Conservation (phyloP, 352 stramenopile genomes). For the Globisporangium sylvaticum region DNA sequence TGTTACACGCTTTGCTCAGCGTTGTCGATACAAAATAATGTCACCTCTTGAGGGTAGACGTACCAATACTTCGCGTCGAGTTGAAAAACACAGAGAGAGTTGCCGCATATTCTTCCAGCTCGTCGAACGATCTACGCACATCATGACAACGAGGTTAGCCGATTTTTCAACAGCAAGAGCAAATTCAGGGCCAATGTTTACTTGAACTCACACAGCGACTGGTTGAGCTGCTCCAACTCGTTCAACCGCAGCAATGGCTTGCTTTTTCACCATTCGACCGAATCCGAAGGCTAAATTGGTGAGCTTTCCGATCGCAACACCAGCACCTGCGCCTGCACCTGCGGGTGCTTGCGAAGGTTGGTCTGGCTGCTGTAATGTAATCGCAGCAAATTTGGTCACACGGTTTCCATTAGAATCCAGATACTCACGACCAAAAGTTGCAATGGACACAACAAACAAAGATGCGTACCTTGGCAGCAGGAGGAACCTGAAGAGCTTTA, state of each 20-base stretch:
- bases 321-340: slow-evolving; percentile 20
- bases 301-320: slow-evolving; percentile 56
- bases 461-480: slow-evolving; percentile 1
- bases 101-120: slow-evolving; percentile 69
- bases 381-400: neutral
- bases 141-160: slow-evolving; percentile 1
- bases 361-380: neutral
- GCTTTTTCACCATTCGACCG: slow-evolving; percentile 82
- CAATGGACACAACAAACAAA: neutral
- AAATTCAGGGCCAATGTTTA: neutral
- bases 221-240: slow-evolving; percentile 56
- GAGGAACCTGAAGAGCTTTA: slow-evolving; percentile 8
- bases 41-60: neutral
- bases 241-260: slow-evolving; percentile 78
- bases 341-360: neutral
- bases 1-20: neutral
- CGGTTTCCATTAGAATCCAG: neutral
- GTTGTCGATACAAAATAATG: neutral
- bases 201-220: slow-evolving; percentile 40
- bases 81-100: slow-evolving; percentile 74
- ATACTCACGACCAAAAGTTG: neutral
- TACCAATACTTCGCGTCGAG: slow-evolving; percentile 64
- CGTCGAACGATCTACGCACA: slow-evolving; percentile 36
- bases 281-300: slow-evolving; percentile 81
- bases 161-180: neutral